Percentiles rank a stretch among this genome's conserved stretches.
phyloP scores from a whole-genome alignment of 1,284 basidiomycete genomes.

The Phlebopus sp. region DNA sequence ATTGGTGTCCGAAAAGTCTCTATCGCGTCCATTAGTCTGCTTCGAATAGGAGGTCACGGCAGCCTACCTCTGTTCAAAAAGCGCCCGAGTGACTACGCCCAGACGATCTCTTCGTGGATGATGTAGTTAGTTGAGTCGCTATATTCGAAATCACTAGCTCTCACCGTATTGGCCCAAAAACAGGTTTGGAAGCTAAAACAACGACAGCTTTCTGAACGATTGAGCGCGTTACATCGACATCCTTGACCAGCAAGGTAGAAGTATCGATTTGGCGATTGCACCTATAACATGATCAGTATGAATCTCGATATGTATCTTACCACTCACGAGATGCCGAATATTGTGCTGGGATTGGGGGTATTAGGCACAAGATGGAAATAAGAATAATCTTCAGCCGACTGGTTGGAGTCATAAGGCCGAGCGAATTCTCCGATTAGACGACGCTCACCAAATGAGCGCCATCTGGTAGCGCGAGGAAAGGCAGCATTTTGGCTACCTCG shows the following conservation, averaged over 20 bases:
- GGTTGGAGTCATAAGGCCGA: conserved; percentile 12
- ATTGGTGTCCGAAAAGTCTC: conserved; percentile 80
- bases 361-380: conserved; percentile 88
- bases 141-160: conserved; percentile 12
- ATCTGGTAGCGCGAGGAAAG: conserved; percentile 97
- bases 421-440: conserved; percentile 6
- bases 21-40: conserved; percentile 22
- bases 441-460: conserved; percentile 84
- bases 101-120: conserved; percentile 70
- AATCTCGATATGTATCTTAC: conserved; percentile 3
- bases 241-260: conserved; percentile 76
- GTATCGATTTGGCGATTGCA: conserved; percentile 96
- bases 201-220: conserved; percentile 99
- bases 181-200: conserved; percentile 85
- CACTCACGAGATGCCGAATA: conserved; percentile 93
- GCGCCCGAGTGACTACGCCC: conserved; percentile 90
- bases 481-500: conserved; percentile 79
- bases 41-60: neutral
- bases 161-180: conserved; percentile 84
- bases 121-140: conserved; percentile 11
- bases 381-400: conserved; percentile 94
- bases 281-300: conserved; percentile 37
- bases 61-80: conserved; percentile 76
- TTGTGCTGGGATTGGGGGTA: conserved; percentile 69
- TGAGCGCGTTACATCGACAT: conserved; percentile 88